Conservation (phyloP, 805 yeast genomes). For the Cyberlindnera sargentensis region DNA sequence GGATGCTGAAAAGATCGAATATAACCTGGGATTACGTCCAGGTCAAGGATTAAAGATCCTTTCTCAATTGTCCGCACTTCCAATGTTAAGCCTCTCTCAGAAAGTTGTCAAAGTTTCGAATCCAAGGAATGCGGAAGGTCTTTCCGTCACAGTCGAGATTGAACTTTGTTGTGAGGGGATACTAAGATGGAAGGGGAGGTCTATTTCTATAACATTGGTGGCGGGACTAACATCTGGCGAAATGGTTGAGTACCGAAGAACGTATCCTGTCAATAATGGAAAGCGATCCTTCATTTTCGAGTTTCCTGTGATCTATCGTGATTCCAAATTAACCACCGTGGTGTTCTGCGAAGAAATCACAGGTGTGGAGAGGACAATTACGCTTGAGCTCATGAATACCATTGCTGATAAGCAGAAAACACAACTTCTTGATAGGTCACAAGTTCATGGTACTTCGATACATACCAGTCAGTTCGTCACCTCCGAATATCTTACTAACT, state of each 20-base stretch:
- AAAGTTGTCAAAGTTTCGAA: constrained; percentile 10
- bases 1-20: constrained; percentile 31
- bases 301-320: constrained; percentile 13
- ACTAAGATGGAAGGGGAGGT: constrained; percentile 28
- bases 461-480: background rate
- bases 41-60: constrained; percentile 35
- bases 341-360: constrained; percentile 35
- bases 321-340: constrained; percentile 23
- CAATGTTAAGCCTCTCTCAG: constrained; percentile 26
- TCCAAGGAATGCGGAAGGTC: background rate
- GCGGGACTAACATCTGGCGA: constrained; percentile 26
- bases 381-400: constrained; percentile 7
- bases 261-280: constrained; percentile 23
- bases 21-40: constrained; percentile 32
- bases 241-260: constrained; percentile 39
- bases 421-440: background rate
- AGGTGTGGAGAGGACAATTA: constrained; percentile 18
- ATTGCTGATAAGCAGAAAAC: background rate
- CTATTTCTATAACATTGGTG: constrained; percentile 27
- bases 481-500: constrained; percentile 7
- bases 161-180: constrained; percentile 13
- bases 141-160: constrained; percentile 8
- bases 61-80: constrained; percentile 29
- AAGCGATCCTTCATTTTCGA: constrained; percentile 25
- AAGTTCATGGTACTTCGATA: background rate